A percentile compares a stretch with the other conserved stretches of the same genome.
Evolutionary conservation across 768 basidiomycete genomes (phyloP).

Genomic region (Podaxis sp.): DNA sequence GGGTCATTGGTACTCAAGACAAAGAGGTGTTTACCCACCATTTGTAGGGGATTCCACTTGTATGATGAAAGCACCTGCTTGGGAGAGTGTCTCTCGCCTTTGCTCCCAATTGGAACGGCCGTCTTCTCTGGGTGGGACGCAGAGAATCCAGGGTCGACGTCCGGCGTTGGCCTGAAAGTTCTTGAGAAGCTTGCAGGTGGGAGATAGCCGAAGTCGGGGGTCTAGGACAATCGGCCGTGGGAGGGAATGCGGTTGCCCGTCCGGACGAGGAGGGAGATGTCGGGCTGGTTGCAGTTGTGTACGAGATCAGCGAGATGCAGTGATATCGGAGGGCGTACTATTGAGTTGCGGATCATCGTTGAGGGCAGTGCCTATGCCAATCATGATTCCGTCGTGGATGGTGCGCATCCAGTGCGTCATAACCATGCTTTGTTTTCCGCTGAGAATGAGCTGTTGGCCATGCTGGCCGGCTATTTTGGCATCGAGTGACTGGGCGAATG

Average conservation of each 20-base stretch:
- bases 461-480: conserved; percentile 79
- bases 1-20: not conserved
- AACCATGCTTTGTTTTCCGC: conserved; percentile 81
- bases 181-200: conserved; percentile 65
- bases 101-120: conserved; percentile 27
- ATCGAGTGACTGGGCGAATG: conserved; percentile 86
- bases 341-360: conserved; percentile 97
- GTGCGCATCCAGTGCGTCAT: conserved; percentile 98
- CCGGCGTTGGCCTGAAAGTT: conserved; percentile 64
- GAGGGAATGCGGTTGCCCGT: conserved; percentile 38
- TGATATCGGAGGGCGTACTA: conserved; percentile 44
- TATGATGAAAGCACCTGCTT: conserved; percentile 68
- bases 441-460: conserved; percentile 77
- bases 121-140: conserved; percentile 26
- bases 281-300: conserved; percentile 41
- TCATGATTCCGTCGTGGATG: conserved; percentile 89
- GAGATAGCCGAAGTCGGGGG: conserved; percentile 61
- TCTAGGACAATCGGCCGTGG: conserved; percentile 89
- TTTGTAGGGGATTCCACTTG: conserved; percentile 36
- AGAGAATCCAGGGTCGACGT: conserved; percentile 74
- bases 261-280: conserved; percentile 49
- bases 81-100: conserved; percentile 47
- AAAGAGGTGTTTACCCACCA: conserved; percentile 27
- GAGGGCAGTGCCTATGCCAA: conserved; percentile 87
- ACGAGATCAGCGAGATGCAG: not conserved